Evolutionary conservation across 2,329 filamentous ascomycete genomes (phyloP), one percentile per base, ranked within the genome.

Genomic region (Colletotrichum sp.): DNA sequence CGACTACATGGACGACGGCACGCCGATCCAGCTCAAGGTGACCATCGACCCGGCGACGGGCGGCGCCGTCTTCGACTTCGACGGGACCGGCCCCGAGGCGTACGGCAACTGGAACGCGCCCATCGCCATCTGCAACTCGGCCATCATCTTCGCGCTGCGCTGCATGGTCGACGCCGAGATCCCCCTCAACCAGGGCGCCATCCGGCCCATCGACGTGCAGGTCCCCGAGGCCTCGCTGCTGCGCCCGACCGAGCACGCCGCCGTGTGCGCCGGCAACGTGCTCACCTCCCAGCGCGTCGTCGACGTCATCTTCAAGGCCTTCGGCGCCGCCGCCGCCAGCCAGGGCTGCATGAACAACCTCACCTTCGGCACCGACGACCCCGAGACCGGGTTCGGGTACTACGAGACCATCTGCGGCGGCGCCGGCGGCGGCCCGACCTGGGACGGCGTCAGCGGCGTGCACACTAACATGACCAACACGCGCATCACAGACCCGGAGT

Each of bases 401-500:
- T 96, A 96, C 83, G 95, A 97, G 84, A 96, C 94, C 9, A 96
- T 97, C 78, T 93, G 93, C 1, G 94, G 95, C 48, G 95, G 95
- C 1, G 92, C 90, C 48, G 94, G 94, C 36, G 95, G 94, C 0
- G 94, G 94, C 0, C 90, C 92, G 0, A 88, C 88, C 15, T 96
- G 94, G 94, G 88, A 94, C 76, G 94, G 94, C 39, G 93, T 93
- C 10, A 92, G 88, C 68, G 94, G 93, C 30, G 94, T 96, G 24
- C 94, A 96, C 81, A 93, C 92, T 2, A 94, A 96, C 84, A 96
- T 96, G 93, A 96, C 95, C 7, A 97, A 97, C 83, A 96, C 94
- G 6, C 90, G 94, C 15, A 96, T 96, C 81, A 96, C 94, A 0
- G 95, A 96, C 81, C 89, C 93, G 0, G 95, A 97, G 82, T 90